phyloP scores from a whole-genome alignment of 2,329 filamentous ascomycete species.

The Nigrospora oryzae region DNA sequence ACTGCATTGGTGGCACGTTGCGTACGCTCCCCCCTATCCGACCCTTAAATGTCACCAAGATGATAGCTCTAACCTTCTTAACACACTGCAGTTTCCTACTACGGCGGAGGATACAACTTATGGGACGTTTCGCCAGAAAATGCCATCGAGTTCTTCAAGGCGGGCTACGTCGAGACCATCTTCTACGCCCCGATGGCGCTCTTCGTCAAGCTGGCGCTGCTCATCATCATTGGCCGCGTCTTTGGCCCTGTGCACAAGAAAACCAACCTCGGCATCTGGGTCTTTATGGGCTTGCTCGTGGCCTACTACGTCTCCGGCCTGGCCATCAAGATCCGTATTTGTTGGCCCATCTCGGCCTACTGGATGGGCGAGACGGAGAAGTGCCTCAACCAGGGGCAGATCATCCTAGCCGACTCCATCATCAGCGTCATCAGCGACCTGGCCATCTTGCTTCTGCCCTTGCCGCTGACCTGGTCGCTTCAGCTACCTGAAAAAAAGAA shows the following conservation, averaged over 20 bases:
- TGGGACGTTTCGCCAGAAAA: conserved; percentile 20
- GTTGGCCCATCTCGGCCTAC: conserved; percentile 29
- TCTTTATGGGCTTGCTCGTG: conserved; percentile 26
- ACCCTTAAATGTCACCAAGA: neutral
- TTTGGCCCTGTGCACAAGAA: conserved; percentile 30
- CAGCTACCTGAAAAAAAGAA: conserved; percentile 18
- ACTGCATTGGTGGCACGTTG: conserved; percentile 14
- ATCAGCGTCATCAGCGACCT: conserved; percentile 22
- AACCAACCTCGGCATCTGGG: conserved; percentile 26
- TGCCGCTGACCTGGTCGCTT: conserved; percentile 22
- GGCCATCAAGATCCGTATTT: conserved; percentile 32
- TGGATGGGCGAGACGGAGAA: conserved; percentile 22
- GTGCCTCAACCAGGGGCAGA: conserved; percentile 25
- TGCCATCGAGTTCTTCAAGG: conserved; percentile 23
- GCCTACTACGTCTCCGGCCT: conserved; percentile 30
- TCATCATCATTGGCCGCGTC: conserved; percentile 32
- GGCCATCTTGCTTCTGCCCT: conserved; percentile 19
- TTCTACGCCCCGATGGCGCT: conserved; percentile 35
- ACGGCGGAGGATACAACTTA: conserved; percentile 26
- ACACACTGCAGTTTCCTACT: conserved; percentile 9
- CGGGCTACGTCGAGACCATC: conserved; percentile 31
- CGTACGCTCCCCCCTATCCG: conserved; percentile 7
- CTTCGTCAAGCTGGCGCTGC: conserved; percentile 31
- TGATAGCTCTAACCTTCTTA: neutral
- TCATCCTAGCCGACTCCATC: conserved; percentile 21